Conservation (phyloP, 495 filamentous ascomycete genomes). For the Neurospora intermedia region DNA sequence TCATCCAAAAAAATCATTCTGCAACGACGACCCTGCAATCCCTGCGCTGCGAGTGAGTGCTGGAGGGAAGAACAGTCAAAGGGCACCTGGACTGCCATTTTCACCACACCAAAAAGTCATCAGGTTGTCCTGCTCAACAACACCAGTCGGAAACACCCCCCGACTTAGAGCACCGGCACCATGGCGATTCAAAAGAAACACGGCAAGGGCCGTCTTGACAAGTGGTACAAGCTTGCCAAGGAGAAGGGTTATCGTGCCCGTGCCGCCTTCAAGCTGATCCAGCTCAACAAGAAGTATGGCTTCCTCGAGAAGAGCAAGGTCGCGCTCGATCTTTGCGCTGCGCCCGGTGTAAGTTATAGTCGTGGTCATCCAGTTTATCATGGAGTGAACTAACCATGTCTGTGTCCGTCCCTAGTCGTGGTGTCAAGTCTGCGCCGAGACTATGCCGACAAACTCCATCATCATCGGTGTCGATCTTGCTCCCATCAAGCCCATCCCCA, state of each 20-base stretch:
- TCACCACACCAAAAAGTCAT: not conserved
- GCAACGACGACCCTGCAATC: conserved; percentile 4
- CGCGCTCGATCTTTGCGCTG: conserved; percentile 91
- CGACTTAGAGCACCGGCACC: conserved; percentile 10
- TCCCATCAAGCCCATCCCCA: conserved; percentile 91
- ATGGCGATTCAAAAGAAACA: conserved; percentile 99
- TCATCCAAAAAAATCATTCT: conserved; percentile 3
- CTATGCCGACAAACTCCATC: conserved; percentile 80
- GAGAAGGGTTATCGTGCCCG: conserved; percentile 96
- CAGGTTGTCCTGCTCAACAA: conserved; percentile 1
- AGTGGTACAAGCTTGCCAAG: conserved; percentile 83
- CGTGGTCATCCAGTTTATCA: not conserved
- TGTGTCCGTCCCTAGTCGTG: conserved; percentile 54
- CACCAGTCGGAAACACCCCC: conserved; percentile 1
- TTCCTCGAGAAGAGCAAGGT: conserved; percentile 96
- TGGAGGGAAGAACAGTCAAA: not conserved
- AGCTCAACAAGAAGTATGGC: conserved; percentile 97
- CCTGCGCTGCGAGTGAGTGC: not conserved
- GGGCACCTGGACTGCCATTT: not conserved
- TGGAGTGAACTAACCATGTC: not conserved
- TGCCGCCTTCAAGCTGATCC: conserved; percentile 96
- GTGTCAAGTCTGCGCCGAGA: conserved; percentile 96
- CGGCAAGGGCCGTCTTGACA: conserved; percentile 97
- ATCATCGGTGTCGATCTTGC: conserved; percentile 93
- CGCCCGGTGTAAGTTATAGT: conserved; percentile 64